Evolutionary conservation across 2,329 filamentous ascomycete genomes (phyloP), one percentile per base, ranked within the genome.

Genomic region (Neoarthrinium moseri): DNA sequence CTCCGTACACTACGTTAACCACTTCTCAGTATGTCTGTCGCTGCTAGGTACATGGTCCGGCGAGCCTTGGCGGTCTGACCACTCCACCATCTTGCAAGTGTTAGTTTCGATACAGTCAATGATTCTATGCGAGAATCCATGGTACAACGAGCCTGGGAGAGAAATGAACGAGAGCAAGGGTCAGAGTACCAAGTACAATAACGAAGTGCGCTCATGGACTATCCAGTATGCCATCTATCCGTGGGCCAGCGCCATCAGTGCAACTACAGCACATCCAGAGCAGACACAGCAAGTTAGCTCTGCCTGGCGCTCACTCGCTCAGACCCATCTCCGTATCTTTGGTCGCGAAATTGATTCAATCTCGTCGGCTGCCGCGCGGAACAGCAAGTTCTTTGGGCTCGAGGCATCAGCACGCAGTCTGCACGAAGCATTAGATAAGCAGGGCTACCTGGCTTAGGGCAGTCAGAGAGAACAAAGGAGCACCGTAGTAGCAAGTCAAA

Each of bases 21-120:
- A 8, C 32, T n/a, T 18, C 8, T 18, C 32, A 56, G 74, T 78
- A 7, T 78, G 75, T 46, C 66, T 78, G 10, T 76, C 72, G 1
- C 62, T 79, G 11, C 64, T 78, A 0, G 70, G 69, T 0, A 77
- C 73, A 2, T 75, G 77, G 76, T 12, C 52, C 17, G 76, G 75
- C 8, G 63, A 70, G 49, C 51, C 59, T 8, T 77, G 79, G 78
- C 59, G 67, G 11, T 62, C 68, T 3, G 55, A 59, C 8, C 61
- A 66, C 27, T 79, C 75, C 5, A 79, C 75, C 4, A 58, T 80
- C 3, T 62, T 78, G 4, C 75, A 78, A 50, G 60, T 80, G 5
- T 62, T 78, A 10, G 68, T 81, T n/a, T 78, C 73, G 22, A 76
- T 82, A 42, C 79, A 82, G 53, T 68, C 70, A 23, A 79, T 82